These are phyloP conservation scores for Suillus ampliporus DNA, from an alignment of 768 basidiomycete species.

Conservation along the genomic window DNA sequence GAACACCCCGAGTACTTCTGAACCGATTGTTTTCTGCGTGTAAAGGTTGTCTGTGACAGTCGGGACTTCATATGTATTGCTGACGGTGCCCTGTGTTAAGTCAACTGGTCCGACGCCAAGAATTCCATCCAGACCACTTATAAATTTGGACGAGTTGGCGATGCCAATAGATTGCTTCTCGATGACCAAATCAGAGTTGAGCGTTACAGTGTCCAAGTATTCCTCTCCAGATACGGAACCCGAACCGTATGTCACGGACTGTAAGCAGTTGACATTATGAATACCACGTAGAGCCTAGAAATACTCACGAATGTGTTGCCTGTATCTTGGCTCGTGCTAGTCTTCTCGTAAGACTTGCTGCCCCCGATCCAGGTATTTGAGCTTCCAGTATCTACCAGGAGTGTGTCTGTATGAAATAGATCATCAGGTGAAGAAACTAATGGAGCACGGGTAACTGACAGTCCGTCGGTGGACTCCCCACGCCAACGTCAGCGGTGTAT, in stretches of 20 bases:
- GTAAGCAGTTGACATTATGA: not conserved
- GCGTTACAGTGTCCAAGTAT: conserved; percentile 20
- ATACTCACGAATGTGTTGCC: conserved; percentile 14
- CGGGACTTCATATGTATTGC: too few relatives aligned
- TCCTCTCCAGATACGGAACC: conserved; percentile 17
- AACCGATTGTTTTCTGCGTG: too few relatives aligned
- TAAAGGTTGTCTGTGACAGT: too few relatives aligned
- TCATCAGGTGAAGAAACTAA: not conserved
- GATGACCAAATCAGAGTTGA: conserved; percentile 20
- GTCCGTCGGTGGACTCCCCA: conserved; percentile 17
- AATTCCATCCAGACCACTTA: not conserved
- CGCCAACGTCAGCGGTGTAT: conserved; percentile 20
- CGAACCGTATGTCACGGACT: conserved; percentile 20
- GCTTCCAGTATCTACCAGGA: conserved; percentile 26
- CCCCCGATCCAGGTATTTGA: conserved; percentile 29
- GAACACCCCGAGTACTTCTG: not conserved
- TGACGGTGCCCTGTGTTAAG: too few relatives aligned
- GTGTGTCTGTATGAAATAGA: conserved; percentile 17
- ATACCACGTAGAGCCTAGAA: not conserved
- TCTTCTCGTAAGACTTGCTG: conserved; percentile 10
- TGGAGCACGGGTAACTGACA: conserved; percentile 5
- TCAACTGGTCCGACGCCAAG: too few relatives aligned
- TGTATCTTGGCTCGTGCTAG: conserved; percentile 6
- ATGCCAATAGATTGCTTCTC: conserved; percentile 41
- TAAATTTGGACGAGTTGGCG: conserved; percentile 21